Evolutionary conservation across 2,329 filamentous ascomycete species (phyloP).

Genomic region (Arthrobotrys sphaeroides): DNA sequence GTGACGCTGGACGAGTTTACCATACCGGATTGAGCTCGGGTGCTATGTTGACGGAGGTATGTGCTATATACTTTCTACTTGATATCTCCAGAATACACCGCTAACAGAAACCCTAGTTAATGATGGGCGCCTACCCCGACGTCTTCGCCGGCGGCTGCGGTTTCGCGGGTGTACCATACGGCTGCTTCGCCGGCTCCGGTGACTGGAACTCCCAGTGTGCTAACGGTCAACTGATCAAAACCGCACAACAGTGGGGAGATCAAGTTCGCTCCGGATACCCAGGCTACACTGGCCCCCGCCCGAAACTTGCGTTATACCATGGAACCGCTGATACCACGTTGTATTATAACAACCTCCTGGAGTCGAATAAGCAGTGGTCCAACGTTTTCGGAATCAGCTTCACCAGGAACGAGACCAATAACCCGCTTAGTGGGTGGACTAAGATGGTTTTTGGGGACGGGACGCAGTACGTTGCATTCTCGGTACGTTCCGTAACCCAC

Average conservation of each 20-base stretch:
- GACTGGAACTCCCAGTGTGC: conserved; percentile 68
- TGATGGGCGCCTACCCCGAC: conserved; percentile 67
- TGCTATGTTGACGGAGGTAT: conserved; percentile 66
- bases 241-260: conserved; percentile 65
- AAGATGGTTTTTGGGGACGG: conserved; percentile 54
- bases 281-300: conserved; percentile 65
- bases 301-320: conserved; percentile 70
- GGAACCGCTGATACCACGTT: conserved; percentile 67
- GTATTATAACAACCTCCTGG: conserved; percentile 67
- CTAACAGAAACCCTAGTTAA: too few species aligned
- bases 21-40: conserved; percentile 68
- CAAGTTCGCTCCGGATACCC: conserved; percentile 66
- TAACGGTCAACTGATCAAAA: conserved; percentile 63
- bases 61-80: too few species aligned
- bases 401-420: conserved; percentile 54
- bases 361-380: conserved; percentile 69
- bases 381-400: conserved; percentile 64
- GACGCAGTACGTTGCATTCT: conserved; percentile 52
- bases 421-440: conserved; percentile 54
- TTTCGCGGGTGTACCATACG: conserved; percentile 67
- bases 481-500: conserved; percentile 11
- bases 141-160: conserved; percentile 66
- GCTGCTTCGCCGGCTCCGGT: conserved; percentile 65
- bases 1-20: conserved; percentile 66
- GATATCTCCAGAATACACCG: too few species aligned